Evolutionary conservation across 495 filamentous ascomycete species (phyloP), one percentile per base, ranked within the genome.

Genomic region (Penicillium bialowiezense): DNA sequence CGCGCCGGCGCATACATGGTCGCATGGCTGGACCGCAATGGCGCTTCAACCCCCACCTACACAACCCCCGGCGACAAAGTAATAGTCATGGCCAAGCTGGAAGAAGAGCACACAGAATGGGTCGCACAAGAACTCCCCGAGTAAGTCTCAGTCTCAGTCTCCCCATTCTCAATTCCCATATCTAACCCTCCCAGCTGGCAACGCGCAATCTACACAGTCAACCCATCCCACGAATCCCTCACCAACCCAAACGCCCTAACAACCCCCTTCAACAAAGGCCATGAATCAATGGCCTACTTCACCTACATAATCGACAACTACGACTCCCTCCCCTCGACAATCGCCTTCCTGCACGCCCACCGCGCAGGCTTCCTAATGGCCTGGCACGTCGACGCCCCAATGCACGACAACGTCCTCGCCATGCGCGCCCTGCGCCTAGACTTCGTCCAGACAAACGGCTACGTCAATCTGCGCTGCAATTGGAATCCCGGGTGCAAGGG

Each of bases 231-330:
- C 1, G 77, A 76, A 6, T 67, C 67, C 12, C 68, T 73, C 75
- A 23, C 77, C 71, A 13, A 78, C 68, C 43, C 47, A 12, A 17
- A 55, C 4, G 41, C 48, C 13, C 67, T 72, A 51, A 76, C 59
- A 44, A 75, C 64, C 0, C 56, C 62, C 10, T n/a, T 57, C 9
- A 88, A 88, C 56, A 90, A 90, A 67, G 87, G 87, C 36, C 81
- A 89, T 54, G 87, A 91, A 63, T 83, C 82, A 8, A 84, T 89
- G 76, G 77, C 83, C 23, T 91, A 91, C 63, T 71, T 88, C 12
- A 84, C 78, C 39, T 89, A 87, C 61, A 73, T 91, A 49, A 81
- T 87, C 54, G 82, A 89, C 56, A 68, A 84, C 66, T 91, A 89
- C 69, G 63, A 88, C 54, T 47, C 65, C 13, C 74, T 90, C 18